These are phyloP conservation scores for Plasmodium fragile DNA, from an alignment of 169 alveolate species.

Conservation along the genomic window DNA sequence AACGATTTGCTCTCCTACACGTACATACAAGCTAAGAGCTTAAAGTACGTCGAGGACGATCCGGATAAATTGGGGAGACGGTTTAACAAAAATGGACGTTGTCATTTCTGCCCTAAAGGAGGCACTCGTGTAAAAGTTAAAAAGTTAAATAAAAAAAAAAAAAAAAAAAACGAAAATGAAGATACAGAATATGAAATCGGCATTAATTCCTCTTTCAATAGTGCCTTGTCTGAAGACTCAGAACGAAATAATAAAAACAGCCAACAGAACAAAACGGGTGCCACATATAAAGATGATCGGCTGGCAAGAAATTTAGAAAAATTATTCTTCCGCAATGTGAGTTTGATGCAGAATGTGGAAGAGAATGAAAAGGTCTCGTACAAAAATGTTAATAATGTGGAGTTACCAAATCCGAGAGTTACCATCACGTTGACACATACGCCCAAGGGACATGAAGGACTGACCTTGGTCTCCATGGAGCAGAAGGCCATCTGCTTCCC, in stretches of 20 bases:
- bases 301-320: slow-evolving; percentile 44
- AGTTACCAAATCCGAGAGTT: slow-evolving; percentile 64
- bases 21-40: slow-evolving; percentile 45
- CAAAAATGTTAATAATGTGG: slow-evolving; percentile 45
- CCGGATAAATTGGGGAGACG: slow-evolving; percentile 13
- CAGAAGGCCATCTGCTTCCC: slow-evolving; percentile 76
- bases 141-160: slow-evolving; percentile 30
- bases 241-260: neutral
- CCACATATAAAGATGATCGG: slow-evolving; percentile 7
- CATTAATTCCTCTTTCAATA: slow-evolving; percentile 20
- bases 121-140: neutral
- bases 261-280: neutral
- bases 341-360: slow-evolving; percentile 36
- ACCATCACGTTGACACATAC: slow-evolving; percentile 50
- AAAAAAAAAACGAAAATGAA: slow-evolving; percentile 40
- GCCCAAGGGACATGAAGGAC: slow-evolving; percentile 59
- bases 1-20: slow-evolving; percentile 77
- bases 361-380: slow-evolving; percentile 43
- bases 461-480: slow-evolving; percentile 18
- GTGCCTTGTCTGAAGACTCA: slow-evolving; percentile 15
- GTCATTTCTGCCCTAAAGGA: slow-evolving; percentile 17
- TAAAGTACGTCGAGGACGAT: slow-evolving; percentile 25
- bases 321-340: slow-evolving; percentile 44
- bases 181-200: neutral
- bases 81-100: neutral